A percentile compares a stretch with the other conserved stretches of the same genome.
These are phyloP conservation scores for Capsicum chinense DNA, from an alignment of 257 asterid species.

Conservation along the genomic window DNA sequence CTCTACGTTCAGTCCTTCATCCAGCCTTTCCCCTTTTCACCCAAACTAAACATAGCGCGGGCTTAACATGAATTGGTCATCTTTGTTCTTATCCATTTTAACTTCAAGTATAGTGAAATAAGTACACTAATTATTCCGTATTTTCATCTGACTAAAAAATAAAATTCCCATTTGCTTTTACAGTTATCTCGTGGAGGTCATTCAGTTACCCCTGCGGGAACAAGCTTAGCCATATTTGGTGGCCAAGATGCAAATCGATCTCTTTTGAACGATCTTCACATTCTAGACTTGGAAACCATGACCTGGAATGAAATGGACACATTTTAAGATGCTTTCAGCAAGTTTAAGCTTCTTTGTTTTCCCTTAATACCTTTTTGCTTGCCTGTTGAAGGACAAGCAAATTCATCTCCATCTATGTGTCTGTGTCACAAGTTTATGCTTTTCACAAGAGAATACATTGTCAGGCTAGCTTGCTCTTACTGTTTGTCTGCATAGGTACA, in stretches of 20 bases:
- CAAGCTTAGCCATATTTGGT: constrained; percentile 89
- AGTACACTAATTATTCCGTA: neutral
- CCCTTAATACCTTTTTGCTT: constrained; percentile 32
- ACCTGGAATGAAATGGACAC: constrained; percentile 98
- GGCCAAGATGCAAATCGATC: constrained; percentile 94
- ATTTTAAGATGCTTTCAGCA: constrained; percentile 53
- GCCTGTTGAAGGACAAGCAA: constrained; percentile 22
- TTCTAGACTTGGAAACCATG: constrained; percentile 93
- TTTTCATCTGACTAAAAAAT: neutral
- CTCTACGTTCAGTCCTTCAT: too few relatives aligned
- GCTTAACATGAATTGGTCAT: neutral
- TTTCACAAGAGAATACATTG: neutral
- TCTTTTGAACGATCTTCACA: constrained; percentile 94
- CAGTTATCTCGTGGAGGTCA: constrained; percentile 98
- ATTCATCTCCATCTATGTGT: constrained; percentile 24
- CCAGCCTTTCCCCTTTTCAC: too few relatives aligned
- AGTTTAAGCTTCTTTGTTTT: constrained; percentile 24
- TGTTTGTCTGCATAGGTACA: neutral
- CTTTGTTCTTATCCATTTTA: neutral
- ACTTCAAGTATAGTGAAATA: constrained; percentile 1
- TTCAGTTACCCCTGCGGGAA: constrained; percentile 78
- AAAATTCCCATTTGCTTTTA: constrained; percentile 25
- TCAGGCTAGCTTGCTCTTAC: constrained; percentile 7
- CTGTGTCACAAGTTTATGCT: constrained; percentile 27
- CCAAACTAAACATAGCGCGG: too few relatives aligned